Percentiles rank a stretch among this genome's conserved stretches.
These are phyloP conservation scores for Aspergillus aculeatinus DNA, from an alignment of 2,329 filamentous ascomycete species.

Conservation along the genomic window DNA sequence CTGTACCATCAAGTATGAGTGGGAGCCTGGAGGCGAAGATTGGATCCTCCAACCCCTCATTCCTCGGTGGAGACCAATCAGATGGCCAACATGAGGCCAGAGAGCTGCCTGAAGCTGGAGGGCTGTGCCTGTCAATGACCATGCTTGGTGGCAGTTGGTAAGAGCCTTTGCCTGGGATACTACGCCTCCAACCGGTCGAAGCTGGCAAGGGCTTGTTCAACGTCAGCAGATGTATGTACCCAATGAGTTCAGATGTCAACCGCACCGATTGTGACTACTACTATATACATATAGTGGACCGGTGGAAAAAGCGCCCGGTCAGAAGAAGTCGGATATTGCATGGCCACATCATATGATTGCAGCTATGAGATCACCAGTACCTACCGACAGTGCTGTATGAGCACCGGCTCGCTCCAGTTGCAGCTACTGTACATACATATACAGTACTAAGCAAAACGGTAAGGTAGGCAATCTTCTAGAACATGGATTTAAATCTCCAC, in stretches of 20 bases:
- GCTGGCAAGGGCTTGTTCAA: neutral
- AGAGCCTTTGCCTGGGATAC: too few relatives aligned
- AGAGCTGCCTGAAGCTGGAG: too few relatives aligned
- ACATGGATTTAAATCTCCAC: neutral
- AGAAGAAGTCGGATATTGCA: neutral
- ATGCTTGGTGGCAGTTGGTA: neutral
- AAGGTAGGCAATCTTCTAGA: neutral
- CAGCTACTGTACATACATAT: neutral
- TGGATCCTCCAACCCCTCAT: too few relatives aligned
- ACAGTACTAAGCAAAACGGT: neutral
- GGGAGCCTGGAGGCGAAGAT: too few relatives aligned
- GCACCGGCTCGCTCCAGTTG: too few relatives aligned
- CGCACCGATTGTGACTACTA: neutral
- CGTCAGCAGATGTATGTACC: slow-evolving; percentile 4
- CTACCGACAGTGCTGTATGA: too few relatives aligned
- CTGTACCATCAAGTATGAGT: too few relatives aligned
- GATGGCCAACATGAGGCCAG: too few relatives aligned
- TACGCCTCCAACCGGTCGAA: too few relatives aligned
- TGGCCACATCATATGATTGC: neutral
- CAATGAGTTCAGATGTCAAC: neutral
- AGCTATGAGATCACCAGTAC: too few relatives aligned
- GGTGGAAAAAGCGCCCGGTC: neutral
- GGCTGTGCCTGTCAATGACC: neutral
- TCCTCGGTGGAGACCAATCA: too few relatives aligned
- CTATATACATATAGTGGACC: neutral